phyloP scores from a whole-genome alignment of 257 asterid genomes.

The Solanum lycopersicoides region DNA sequence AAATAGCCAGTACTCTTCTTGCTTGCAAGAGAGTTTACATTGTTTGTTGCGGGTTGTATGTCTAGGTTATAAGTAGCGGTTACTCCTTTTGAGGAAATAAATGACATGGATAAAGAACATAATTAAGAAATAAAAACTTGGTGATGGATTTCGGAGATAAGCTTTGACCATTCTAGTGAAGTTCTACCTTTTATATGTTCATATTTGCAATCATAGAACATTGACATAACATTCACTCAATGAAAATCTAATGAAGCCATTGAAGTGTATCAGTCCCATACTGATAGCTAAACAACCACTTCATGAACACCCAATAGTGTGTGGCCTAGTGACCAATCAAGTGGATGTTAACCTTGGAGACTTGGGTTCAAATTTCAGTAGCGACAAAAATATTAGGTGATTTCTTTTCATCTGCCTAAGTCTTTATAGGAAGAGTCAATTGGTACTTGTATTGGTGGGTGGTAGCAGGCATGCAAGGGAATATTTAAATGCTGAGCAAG shows the following conservation, averaged over 20 bases:
- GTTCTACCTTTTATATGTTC: background rate
- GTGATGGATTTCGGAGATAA: background rate
- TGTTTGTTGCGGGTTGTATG: background rate
- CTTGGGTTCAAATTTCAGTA: background rate
- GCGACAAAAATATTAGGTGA: background rate
- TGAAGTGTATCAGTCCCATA: background rate
- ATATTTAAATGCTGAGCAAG: background rate
- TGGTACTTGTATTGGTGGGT: background rate
- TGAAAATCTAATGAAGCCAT: background rate
- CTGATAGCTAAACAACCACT: background rate
- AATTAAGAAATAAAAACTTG: background rate
- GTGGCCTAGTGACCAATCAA: background rate
- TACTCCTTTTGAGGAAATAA: background rate
- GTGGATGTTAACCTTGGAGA: background rate
- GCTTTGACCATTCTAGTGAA: background rate
- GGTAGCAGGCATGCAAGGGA: background rate
- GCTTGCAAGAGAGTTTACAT: background rate
- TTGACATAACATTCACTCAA: background rate
- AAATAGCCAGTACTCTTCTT: background rate
- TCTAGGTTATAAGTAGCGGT: background rate
- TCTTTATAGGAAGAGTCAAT: background rate
- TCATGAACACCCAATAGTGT: background rate
- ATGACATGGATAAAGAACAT: background rate
- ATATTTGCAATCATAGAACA: background rate
- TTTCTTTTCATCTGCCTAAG: background rate